phyloP scores from a whole-genome alignment of 2,329 filamentous ascomycete species.

The Pestalotiopsis sp. region DNA sequence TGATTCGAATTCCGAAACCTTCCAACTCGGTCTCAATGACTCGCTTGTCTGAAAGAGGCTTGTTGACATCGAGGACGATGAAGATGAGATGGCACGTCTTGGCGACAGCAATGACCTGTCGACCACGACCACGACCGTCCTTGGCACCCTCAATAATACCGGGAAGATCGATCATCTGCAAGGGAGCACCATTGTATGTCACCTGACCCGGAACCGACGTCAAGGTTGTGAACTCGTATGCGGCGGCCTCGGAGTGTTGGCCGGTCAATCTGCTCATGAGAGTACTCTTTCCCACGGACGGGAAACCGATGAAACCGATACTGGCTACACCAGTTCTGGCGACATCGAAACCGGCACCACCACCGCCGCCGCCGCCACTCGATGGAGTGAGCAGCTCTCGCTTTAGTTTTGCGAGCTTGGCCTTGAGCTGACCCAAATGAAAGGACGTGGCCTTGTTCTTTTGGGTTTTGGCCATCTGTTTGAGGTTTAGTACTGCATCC shows the following conservation, averaged over 20 bases:
- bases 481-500: constrained; percentile 19
- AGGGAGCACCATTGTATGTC: constrained; percentile 90
- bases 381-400: constrained; percentile 88
- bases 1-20: constrained; percentile 96
- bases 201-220: constrained; percentile 97
- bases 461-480: constrained; percentile 89
- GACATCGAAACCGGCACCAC: constrained; percentile 91
- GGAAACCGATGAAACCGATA: constrained; percentile 97
- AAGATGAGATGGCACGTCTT: constrained; percentile 99
- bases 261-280: constrained; percentile 94
- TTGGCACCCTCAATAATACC: constrained; percentile 99
- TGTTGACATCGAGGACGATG: constrained; percentile 98
- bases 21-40: constrained; percentile 95
- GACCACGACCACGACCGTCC: constrained; percentile 94
- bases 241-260: constrained; percentile 94
- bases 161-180: constrained; percentile 97
- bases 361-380: constrained; percentile 74
- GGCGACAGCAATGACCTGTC: constrained; percentile 97
- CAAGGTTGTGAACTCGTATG: constrained; percentile 98
- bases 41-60: constrained; percentile 94
- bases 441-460: constrained; percentile 96
- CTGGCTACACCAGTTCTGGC: constrained; percentile 96
- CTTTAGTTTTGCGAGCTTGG: constrained; percentile 97
- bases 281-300: constrained; percentile 97
- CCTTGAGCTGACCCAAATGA: constrained; percentile 95